Evolutionary conservation across 345 rosid species (phyloP).

Genomic region (Trapa incisa): DNA sequence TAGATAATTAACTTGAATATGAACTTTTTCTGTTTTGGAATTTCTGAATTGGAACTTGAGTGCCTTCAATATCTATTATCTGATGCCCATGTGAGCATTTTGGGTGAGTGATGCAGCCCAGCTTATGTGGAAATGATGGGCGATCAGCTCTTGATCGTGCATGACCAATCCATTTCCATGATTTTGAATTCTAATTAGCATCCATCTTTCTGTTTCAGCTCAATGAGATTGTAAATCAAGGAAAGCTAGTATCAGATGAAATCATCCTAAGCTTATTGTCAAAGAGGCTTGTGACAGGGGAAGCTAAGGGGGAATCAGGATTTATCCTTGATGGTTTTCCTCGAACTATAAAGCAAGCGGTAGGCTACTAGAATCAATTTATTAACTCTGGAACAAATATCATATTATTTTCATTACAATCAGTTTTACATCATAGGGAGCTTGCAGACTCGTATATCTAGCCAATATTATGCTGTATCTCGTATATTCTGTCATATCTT

Average conservation of each 20-base stretch:
- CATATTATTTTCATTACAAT: background rate
- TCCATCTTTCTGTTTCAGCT: conserved; percentile 26
- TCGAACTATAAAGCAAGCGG: conserved; percentile 83
- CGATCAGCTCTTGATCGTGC: too few species aligned
- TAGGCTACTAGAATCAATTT: conserved; percentile 14
- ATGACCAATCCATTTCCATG: too few species aligned
- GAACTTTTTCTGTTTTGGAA: too few species aligned
- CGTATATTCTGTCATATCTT: background rate
- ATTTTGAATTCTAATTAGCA: too few species aligned
- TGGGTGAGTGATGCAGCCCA: too few species aligned
- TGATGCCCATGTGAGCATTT: too few species aligned
- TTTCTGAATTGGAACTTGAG: background rate
- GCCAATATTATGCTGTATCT: background rate
- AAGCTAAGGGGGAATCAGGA: conserved; percentile 74
- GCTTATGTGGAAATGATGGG: too few species aligned
- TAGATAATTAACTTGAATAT: background rate
- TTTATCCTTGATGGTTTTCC: conserved; percentile 97
- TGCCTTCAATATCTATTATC: too few species aligned
- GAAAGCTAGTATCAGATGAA: conserved; percentile 80
- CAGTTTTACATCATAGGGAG: background rate
- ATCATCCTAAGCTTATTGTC: conserved; percentile 54
- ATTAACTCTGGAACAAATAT: background rate
- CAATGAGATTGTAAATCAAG: conserved; percentile 71
- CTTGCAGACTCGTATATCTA: background rate
- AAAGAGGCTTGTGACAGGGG: conserved; percentile 69